Evolutionary conservation across 2,329 filamentous ascomycete species (phyloP), one percentile per base, ranked within the genome.

Genomic region (Nemania serpens): DNA sequence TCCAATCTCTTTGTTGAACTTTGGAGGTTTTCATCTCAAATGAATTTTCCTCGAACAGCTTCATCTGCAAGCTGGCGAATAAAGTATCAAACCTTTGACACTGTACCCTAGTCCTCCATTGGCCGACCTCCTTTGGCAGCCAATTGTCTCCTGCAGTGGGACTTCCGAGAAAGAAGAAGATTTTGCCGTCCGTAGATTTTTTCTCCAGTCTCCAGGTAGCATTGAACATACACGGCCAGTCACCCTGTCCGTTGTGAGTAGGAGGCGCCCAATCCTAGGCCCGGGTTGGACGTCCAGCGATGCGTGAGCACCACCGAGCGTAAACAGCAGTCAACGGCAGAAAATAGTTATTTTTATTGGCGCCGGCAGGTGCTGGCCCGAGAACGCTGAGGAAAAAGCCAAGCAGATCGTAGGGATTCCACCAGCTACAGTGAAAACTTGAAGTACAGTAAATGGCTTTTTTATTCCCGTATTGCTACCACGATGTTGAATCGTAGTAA

Each of bases 311-410:
- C 61, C 61, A 63, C 17, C 18, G 54, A 3, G 13, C 58, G n/a
- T 58, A 63, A 1, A 61, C 54, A 1, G 61, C 61, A 34, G 34
- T 64, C 20, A 60, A 64, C 1, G 66, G 64, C 12, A 60, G 54
- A 34, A 67, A 68, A 18, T 59, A 63, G 50, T 58, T 63, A 2
- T 20, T 20, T 49, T 61, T 63, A 6, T 25, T 20, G 1, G 54
- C 58, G 2, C 18, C 61, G 11, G 17, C 7, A 1, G 47, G 47
- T 12, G 61, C 61, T 3, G 61, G 61, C 2, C 57, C 58, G 1
- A 62, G 62, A 13, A 55, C 49, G 45, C 36, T 52, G 11, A 65
- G 50, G 61, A 64, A 57, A 34, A 58, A 37, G 6, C 61, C 58
- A 7, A 63, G 37, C 3, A 59, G 46, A 9, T 59, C 62, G 4